These are phyloP conservation scores for Mycotypha africana DNA, from an alignment of 371 early-diverging fungal genomes.

Conservation along the genomic window DNA sequence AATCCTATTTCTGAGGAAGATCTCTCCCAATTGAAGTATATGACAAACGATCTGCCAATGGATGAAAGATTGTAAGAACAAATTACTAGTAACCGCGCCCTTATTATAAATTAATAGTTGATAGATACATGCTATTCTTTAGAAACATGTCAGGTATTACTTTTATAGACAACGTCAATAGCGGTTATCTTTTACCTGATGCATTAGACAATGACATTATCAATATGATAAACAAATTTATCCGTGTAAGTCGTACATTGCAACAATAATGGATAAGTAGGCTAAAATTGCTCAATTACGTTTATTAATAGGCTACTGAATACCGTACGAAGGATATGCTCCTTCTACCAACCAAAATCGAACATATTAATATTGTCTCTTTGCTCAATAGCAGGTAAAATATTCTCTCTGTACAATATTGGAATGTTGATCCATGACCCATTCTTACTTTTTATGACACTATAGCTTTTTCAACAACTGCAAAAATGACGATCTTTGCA, in stretches of 20 bases:
- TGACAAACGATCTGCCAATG: neutral
- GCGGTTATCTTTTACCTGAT: neutral
- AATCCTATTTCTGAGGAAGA: neutral
- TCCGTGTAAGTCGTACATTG: conserved; percentile 1
- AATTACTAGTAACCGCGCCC: neutral
- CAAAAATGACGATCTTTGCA: conserved; percentile 1
- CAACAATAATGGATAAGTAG: neutral
- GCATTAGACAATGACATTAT: neutral
- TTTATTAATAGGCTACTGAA: neutral
- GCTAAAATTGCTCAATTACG: too few relatives aligned
- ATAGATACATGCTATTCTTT: too few relatives aligned
- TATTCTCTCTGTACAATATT: too few relatives aligned
- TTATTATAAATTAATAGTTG: neutral
- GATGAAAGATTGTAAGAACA: conserved; percentile 1
- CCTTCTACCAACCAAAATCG: conserved; percentile 2
- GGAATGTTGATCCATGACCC: too few relatives aligned
- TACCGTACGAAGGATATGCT: neutral
- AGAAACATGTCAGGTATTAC: neutral
- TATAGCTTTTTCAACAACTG: conserved; percentile 2
- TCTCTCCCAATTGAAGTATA: neutral
- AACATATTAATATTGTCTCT: neutral
- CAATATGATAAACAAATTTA: conserved; percentile 1
- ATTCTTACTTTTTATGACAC: neutral
- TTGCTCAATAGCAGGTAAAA: conserved; percentile 1
- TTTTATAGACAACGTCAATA: neutral